Base-by-base conservation (phyloP, 2,329 filamentous ascomycete species). In the Colletotrichum graminicola region DNA sequence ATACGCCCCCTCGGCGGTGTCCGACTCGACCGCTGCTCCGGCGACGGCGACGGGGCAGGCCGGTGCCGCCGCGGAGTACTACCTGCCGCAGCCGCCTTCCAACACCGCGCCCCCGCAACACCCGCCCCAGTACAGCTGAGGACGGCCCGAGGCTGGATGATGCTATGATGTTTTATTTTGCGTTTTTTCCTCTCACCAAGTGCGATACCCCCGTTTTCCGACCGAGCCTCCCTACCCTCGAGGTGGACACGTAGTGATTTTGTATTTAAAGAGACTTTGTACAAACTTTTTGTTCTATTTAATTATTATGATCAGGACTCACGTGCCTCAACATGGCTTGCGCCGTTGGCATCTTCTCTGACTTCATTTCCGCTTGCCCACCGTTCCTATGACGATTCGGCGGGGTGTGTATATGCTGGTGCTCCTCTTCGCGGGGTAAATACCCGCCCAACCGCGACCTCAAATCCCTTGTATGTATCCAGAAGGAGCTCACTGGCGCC, bases 41-140 rank as follows among this genome's bases (percentile, higher is more conserved):
- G 26, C 57, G 14, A 7, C 41, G 5, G 56, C 21, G 43, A 7
- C 51, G 32, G 39, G 49, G 26, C 49, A 55, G 47, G 45, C 66
- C 47, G 66, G 59, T 14, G 64, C 68, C 10, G 69, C 66, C 32
- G 69, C 60, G 36, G 69, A 64, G 29, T 71, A 72, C 18, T 72
- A 72, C 49, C 49, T 71, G 66, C 66, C 66, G 1, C 43, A 52
- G 47, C 70, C 66, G 39, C 70, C 70, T 32, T 72, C 61, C 16
- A 56, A 62, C 16, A 62, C 70, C 1, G 66, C 66, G 5, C 66
- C 66, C 29, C 59, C 65, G 5, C 69, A 71, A 59, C 69, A 68
- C 23, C 59, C 59, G 23, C 69, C 69, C 12, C 69, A 64, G 52
- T 64, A 71, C 18, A 55, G 45, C 14, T 71, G 36, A 64, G 5